Evolutionary conservation across 495 filamentous ascomycete species (phyloP).

Genomic region (Neurospora discreta): DNA sequence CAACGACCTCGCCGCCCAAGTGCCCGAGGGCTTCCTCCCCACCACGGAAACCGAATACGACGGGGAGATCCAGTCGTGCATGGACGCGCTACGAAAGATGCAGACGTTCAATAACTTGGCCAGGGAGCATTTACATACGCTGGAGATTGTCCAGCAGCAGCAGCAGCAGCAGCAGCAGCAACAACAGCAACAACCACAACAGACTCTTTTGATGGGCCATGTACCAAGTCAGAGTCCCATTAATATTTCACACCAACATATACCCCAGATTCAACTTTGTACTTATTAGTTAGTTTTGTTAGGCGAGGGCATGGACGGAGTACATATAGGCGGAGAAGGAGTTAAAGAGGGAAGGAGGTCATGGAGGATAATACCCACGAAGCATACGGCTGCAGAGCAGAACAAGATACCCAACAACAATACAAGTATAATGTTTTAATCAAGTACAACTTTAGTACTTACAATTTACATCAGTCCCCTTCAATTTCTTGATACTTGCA

Average conservation of each 20-base stretch:
- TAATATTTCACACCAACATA: not conserved
- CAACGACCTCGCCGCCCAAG: not conserved
- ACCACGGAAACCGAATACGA: not conserved
- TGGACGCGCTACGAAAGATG: slow-evolving; percentile 17
- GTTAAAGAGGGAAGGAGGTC: not conserved
- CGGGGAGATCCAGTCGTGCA: slow-evolving; percentile 7
- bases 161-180: not conserved
- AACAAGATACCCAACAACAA: not conserved
- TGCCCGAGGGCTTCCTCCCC: not conserved
- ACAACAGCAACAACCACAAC: not conserved
- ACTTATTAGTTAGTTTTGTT: not conserved
- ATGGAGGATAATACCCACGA: not conserved
- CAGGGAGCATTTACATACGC: slow-evolving; percentile 10
- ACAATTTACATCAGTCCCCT: not conserved
- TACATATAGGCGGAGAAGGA: too few species aligned
- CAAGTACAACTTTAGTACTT: not conserved
- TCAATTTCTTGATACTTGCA: too few species aligned
- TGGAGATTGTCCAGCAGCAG: slow-evolving; percentile 3
- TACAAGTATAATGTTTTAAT: not conserved
- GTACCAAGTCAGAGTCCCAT: not conserved
- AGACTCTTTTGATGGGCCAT: not conserved
- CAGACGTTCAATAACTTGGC: slow-evolving; percentile 21
- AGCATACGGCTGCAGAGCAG: not conserved
- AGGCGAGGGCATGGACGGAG: not conserved
- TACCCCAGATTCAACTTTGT: not conserved